Conservation (phyloP, 345 rosid species). For the Populus pruinosa region DNA sequence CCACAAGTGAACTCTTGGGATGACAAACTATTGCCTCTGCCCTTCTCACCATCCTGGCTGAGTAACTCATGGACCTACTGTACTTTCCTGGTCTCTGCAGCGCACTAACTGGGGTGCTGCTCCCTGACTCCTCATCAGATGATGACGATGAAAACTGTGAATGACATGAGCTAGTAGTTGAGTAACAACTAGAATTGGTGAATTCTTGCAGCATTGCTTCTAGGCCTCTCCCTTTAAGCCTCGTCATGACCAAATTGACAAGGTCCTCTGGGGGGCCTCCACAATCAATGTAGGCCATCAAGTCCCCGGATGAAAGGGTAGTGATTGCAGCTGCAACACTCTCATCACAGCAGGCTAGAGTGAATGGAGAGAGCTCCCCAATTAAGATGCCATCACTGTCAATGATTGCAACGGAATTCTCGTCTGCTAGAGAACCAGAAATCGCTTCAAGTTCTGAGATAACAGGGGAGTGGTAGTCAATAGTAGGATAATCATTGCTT, state of each 20-base stretch:
- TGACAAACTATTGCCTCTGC: constrained; percentile 79
- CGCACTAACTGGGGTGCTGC: constrained; percentile 17
- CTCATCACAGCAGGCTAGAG: constrained; percentile 28
- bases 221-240: constrained; percentile 46
- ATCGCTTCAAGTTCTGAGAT: constrained; percentile 48
- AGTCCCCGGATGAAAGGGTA: constrained; percentile 67
- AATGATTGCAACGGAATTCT: constrained; percentile 72
- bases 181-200: constrained; percentile 14
- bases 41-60: constrained; percentile 70
- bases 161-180: constrained; percentile 12
- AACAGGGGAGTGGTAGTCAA: constrained; percentile 67
- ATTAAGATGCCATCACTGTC: constrained; percentile 52
- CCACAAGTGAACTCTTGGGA: constrained; percentile 70
- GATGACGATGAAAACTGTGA: constrained; percentile 46
- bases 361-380: constrained; percentile 78
- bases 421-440: constrained; percentile 41
- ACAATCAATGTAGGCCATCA: constrained; percentile 83
- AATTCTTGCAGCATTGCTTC: constrained; percentile 52
- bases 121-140: constrained; percentile 55
- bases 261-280: constrained; percentile 83
- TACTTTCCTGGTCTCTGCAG: constrained; percentile 30
- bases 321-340: constrained; percentile 49
- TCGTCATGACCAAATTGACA: constrained; percentile 41
- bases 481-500: constrained; percentile 41
- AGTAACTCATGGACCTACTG: constrained; percentile 60